Evolutionary conservation across 371 early-diverging fungal genomes (phyloP).

Genomic region (Mortierella polycephala): DNA sequence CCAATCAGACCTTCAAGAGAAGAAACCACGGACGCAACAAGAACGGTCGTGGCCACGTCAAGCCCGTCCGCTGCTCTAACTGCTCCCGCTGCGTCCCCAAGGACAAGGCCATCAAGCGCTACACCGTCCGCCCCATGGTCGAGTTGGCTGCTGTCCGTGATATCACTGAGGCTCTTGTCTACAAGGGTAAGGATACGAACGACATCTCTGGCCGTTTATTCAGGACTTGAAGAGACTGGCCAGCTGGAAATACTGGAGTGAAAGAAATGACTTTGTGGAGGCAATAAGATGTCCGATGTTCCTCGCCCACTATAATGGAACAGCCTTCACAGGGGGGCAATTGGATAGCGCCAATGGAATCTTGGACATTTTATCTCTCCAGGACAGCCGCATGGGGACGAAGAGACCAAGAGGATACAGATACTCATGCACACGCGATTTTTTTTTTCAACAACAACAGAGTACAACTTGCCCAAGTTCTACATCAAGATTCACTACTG

Average conservation of each 20-base stretch:
- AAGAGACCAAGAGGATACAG: not conserved
- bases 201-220: not conserved
- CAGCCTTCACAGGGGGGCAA: too few species aligned
- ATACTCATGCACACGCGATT: not conserved
- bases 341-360: too few species aligned
- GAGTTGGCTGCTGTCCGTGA: conserved; percentile 98
- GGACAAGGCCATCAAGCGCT: conserved; percentile 99
- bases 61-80: conserved; percentile 98
- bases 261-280: too few species aligned
- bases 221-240: not conserved
- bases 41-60: conserved; percentile 98
- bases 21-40: conserved; percentile 99
- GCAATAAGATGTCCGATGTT: too few species aligned
- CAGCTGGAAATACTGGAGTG: not conserved
- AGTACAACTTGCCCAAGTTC: conserved; percentile 97
- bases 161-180: conserved; percentile 96
- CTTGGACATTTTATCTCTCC: not conserved
- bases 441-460: conserved; percentile 33
- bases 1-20: conserved; percentile 91
- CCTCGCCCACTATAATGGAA: too few species aligned
- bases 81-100: conserved; percentile 98
- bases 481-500: conserved; percentile 99
- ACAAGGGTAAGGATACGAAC: conserved; percentile 69
- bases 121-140: conserved; percentile 97
- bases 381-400: not conserved